phyloP scores from a whole-genome alignment of 345 rosid species.

The Populus alba region DNA sequence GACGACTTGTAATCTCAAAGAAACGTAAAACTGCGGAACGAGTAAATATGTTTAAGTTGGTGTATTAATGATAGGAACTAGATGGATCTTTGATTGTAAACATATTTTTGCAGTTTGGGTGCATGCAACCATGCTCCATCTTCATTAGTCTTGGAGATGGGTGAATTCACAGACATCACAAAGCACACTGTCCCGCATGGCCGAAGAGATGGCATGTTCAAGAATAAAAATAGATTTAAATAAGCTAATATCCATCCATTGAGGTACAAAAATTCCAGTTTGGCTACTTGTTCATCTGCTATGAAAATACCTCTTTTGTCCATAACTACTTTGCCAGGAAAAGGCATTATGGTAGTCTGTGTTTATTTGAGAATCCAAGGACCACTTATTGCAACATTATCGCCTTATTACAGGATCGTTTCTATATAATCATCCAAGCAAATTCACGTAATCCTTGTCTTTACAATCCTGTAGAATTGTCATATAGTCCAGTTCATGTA shows the following conservation, averaged over 20 bases:
- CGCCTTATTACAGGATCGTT: no score
- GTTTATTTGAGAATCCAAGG: not conserved
- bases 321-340: not conserved
- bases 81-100: not conserved
- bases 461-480: not conserved
- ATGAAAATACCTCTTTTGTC: not conserved
- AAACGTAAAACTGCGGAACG: not conserved
- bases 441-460: not conserved
- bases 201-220: constrained; percentile 44
- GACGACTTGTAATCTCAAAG: not conserved
- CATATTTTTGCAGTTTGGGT: constrained; percentile 26
- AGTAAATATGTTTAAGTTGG: not conserved
- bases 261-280: not conserved
- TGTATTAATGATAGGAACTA: not conserved
- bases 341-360: not conserved
- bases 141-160: constrained; percentile 94
- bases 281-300: not conserved
- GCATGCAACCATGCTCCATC: constrained; percentile 55
- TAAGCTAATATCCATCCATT: not conserved
- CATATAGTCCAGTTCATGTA: not conserved
- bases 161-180: constrained; percentile 83
- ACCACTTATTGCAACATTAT: not conserved
- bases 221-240: constrained; percentile 3
- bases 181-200: constrained; percentile 95
- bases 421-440: not conserved